A percentile compares a stretch with the other conserved stretches of the same genome.
phyloP scores from a whole-genome alignment of 2,329 filamentous ascomycete genomes.

The Mycosphaerella sp. region DNA sequence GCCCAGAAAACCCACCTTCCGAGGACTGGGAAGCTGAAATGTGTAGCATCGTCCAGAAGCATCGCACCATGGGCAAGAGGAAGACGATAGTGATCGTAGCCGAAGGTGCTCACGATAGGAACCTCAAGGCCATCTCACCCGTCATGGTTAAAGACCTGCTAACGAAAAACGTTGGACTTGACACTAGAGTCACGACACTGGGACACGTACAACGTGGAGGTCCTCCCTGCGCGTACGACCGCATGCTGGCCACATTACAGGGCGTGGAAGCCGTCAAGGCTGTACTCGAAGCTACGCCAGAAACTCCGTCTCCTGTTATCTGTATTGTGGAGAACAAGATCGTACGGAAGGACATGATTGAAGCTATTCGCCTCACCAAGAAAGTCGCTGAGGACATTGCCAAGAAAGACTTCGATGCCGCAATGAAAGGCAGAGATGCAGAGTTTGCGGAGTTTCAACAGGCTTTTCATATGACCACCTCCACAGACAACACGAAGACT shows the following conservation, averaged over 20 bases:
- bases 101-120: slow-evolving; percentile 81
- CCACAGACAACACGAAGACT: slow-evolving; percentile 65
- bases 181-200: slow-evolving; percentile 89
- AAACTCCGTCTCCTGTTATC: slow-evolving; percentile 89
- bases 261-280: slow-evolving; percentile 92
- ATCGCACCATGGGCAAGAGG: slow-evolving; percentile 81
- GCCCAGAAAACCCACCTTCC: slow-evolving; percentile 84
- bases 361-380: slow-evolving; percentile 82
- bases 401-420: slow-evolving; percentile 75
- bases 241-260: slow-evolving; percentile 86
- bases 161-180: slow-evolving; percentile 71
- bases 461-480: slow-evolving; percentile 86
- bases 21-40: slow-evolving; percentile 88
- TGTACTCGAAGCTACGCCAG: slow-evolving; percentile 79
- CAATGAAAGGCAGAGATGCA: slow-evolving; percentile 82
- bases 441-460: slow-evolving; percentile 92
- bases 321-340: slow-evolving; percentile 98
- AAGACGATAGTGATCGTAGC: slow-evolving; percentile 98
- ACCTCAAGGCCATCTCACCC: slow-evolving; percentile 77
- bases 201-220: slow-evolving; percentile 98
- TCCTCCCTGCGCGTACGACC: slow-evolving; percentile 85
- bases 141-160: slow-evolving; percentile 80
- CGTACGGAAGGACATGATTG: slow-evolving; percentile 77
- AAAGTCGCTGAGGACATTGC: slow-evolving; percentile 76
- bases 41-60: slow-evolving; percentile 70